Base-by-base conservation (phyloP, 1,284 basidiomycete genomes). In the Vanrija humicola region DNA sequence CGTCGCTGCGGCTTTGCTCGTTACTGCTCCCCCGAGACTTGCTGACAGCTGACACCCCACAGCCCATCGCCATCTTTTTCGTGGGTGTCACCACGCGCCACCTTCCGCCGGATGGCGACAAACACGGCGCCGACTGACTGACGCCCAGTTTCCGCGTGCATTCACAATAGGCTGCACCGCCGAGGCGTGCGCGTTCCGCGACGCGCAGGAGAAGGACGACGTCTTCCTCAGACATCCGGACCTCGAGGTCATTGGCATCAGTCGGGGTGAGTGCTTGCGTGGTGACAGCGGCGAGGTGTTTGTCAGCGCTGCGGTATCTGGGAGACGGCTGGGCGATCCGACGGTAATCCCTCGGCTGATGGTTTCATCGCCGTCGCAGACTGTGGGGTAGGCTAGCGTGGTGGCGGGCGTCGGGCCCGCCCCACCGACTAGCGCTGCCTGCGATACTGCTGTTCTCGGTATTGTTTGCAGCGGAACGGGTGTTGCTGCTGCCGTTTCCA, bases 181-280 rank as follows among this genome's bases (percentile, higher is more conserved):
- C 66, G 84, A 90, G 72, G 88, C 86, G 1, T 89, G 87, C 64
- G 80, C 84, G 50, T 89, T 91, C 73, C 82, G 88, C 23, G 86
- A 90, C 77, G 86, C 86, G 4, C 75, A 88, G 50, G 80, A 79
- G 48, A 82, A 84, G 63, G 84, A 86, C 59, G 81, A 82, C 49
- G 77, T 79, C n/a, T 90, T 86, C 75, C 83, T 84, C 66, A 75
- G 81, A 34, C 54, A 83, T 80, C 46, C 63, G 1, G 82, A 84
- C 45, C 80, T 87, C 43, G 77, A 82, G 46, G 79, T 90, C 28
- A 76, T 91, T 39, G 88, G 89, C 6, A 78, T 90, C 54, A 87
- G 86, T 67, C 59, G 62, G 18, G 71, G 70, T 68, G 43, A 45
- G 67, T 58, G 25, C 15, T 25, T 14, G 38, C 16, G 14, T 29